These are phyloP conservation scores for Bothriochloa decipiens DNA, from an alignment of 176 grass and related monocot genomes.

Conservation along the genomic window DNA sequence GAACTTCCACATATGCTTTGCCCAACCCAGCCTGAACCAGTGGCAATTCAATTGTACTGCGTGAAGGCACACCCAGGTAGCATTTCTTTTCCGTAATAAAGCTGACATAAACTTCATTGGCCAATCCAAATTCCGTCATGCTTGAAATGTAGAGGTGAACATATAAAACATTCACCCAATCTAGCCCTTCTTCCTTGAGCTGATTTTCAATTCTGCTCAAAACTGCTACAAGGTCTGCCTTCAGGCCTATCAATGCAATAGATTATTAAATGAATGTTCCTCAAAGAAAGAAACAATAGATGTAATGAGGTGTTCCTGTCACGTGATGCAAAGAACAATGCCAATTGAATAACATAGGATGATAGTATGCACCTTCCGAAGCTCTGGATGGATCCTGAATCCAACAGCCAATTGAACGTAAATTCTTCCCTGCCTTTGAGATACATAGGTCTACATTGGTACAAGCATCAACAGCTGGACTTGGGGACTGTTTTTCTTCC, in stretches of 20 bases:
- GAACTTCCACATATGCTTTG: constrained; percentile 79
- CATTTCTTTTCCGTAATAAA: constrained; percentile 90
- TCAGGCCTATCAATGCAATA: constrained; percentile 54
- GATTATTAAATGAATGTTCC: constrained; percentile 23
- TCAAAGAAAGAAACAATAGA: constrained; percentile 21
- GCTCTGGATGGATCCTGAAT: constrained; percentile 53
- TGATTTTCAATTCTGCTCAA: constrained; percentile 76
- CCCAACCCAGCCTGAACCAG: constrained; percentile 64
- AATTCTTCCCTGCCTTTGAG: constrained; percentile 62
- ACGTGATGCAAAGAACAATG: neutral
- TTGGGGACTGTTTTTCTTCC: constrained; percentile 35
- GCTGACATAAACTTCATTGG: constrained; percentile 90
- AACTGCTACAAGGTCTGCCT: constrained; percentile 72
- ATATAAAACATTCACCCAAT: constrained; percentile 88
- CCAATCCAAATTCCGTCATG: constrained; percentile 82
- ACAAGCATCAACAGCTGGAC: constrained; percentile 39
- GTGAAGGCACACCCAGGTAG: constrained; percentile 81
- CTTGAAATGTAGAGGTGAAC: constrained; percentile 96
- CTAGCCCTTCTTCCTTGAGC: constrained; percentile 71
- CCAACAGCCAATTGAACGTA: constrained; percentile 82
- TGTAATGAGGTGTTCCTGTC: constrained; percentile 1
- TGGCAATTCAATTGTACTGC: constrained; percentile 94
- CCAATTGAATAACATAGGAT: neutral
- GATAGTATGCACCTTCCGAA: constrained; percentile 52
- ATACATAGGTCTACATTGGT: constrained; percentile 51